These are phyloP conservation scores for Elaeagnus macrophylla DNA, from an alignment of 306 rosid species.

Conservation along the genomic window DNA sequence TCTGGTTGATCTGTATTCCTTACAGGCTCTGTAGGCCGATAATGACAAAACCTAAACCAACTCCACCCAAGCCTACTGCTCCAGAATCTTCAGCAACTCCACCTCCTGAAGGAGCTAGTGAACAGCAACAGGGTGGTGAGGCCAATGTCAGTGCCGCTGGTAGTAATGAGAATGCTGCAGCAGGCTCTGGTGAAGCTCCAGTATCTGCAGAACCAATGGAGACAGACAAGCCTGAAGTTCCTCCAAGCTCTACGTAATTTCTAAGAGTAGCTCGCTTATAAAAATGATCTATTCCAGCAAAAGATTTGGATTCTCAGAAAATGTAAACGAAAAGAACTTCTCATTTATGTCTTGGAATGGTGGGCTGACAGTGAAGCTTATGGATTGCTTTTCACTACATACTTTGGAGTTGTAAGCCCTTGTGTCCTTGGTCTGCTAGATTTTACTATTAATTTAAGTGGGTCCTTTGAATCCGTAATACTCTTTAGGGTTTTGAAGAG, in stretches of 20 bases:
- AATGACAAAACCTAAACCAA: conserved; percentile 80
- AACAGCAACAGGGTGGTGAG: conserved; percentile 32
- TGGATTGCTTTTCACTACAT: conserved; percentile 2
- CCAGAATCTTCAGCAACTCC: conserved; percentile 52
- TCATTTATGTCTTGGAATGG: conserved; percentile 8
- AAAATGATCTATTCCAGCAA: conserved; percentile 10
- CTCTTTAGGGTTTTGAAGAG: conserved; percentile 32
- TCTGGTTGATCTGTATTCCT: no score
- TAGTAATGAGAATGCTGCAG: conserved; percentile 28
- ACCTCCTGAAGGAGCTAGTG: conserved; percentile 33
- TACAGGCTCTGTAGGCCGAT: conserved; percentile 72
- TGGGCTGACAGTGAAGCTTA: conserved; percentile 5
- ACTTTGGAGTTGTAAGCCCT: conserved; percentile 13
- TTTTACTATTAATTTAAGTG: conserved; percentile 20
- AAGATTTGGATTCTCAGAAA: conserved; percentile 9
- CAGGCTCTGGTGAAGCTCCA: conserved; percentile 34
- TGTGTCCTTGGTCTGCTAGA: conserved; percentile 13
- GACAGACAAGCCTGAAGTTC: conserved; percentile 52
- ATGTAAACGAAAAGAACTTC: conserved; percentile 12
- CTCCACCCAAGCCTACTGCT: conserved; percentile 48
- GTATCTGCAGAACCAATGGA: conserved; percentile 68
- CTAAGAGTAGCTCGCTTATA: conserved; percentile 8
- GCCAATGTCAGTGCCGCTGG: conserved; percentile 15
- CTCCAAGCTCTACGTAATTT: conserved; percentile 35
- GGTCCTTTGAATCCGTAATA: conserved; percentile 35